Evolutionary conservation across 2,329 filamentous ascomycete species (phyloP).

Genomic region (Ampelomyces quisqualis): DNA sequence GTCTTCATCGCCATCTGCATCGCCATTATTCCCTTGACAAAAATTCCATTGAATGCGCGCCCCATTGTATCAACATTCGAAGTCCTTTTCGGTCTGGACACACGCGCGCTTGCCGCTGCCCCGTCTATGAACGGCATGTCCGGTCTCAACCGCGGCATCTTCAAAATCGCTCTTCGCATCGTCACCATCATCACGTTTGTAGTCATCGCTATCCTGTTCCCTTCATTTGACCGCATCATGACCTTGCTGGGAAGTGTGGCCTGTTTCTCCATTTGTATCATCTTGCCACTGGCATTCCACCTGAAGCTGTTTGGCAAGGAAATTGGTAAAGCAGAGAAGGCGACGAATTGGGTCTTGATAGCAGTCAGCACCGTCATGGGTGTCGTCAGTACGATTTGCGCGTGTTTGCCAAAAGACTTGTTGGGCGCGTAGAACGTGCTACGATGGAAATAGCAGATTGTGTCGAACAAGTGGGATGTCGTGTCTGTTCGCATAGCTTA

Average conservation of each 20-base stretch:
- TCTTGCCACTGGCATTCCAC: constrained; percentile 85
- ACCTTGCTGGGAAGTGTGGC: constrained; percentile 84
- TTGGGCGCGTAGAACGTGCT: constrained; percentile 8
- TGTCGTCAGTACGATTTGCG: constrained; percentile 78
- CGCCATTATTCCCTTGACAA: constrained; percentile 90
- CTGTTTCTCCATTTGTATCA: constrained; percentile 92
- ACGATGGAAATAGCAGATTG: no score
- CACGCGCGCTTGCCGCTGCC: constrained; percentile 54
- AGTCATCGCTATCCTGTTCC: constrained; percentile 69
- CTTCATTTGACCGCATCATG: constrained; percentile 87
- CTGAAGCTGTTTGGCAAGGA: constrained; percentile 82
- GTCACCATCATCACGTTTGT: constrained; percentile 71
- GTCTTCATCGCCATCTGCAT: constrained; percentile 82
- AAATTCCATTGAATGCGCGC: constrained; percentile 86
- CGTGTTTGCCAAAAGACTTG: constrained; percentile 74
- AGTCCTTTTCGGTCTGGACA: constrained; percentile 72
- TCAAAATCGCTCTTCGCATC: constrained; percentile 65
- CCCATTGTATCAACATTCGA: constrained; percentile 86
- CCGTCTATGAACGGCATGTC: constrained; percentile 55
- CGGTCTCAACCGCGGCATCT: constrained; percentile 57
- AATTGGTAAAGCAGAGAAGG: constrained; percentile 63
- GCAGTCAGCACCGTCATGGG: constrained; percentile 69
- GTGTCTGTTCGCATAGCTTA: no score
- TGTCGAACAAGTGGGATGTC: no score
- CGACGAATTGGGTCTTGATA: constrained; percentile 69